phyloP scores from a whole-genome alignment of 345 rosid species.

The Dovyalis caffra region DNA sequence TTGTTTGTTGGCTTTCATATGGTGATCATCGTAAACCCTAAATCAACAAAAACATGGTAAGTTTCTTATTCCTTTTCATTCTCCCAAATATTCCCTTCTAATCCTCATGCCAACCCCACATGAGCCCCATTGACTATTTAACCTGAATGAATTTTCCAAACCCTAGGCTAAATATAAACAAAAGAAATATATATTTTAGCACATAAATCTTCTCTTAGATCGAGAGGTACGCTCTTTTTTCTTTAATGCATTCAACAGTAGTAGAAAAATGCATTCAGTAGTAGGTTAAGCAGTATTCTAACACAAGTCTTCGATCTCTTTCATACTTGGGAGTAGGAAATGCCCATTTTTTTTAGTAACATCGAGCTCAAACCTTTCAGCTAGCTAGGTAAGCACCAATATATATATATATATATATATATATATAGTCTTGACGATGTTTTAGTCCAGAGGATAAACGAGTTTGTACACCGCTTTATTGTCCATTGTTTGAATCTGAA shows the following conservation, averaged over 20 bases:
- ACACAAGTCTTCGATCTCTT: background rate
- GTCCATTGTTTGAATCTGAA: too few species aligned
- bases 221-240: background rate
- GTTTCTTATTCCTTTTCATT: conserved; percentile 3
- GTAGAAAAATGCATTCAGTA: too few species aligned
- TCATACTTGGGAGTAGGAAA: background rate
- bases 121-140: background rate
- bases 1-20: background rate
- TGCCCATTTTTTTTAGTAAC: background rate
- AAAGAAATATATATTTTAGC: background rate
- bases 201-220: background rate
- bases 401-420: too few species aligned
- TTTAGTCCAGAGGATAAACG: too few species aligned
- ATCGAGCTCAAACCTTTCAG: too few species aligned
- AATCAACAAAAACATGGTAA: background rate
- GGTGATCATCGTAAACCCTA: conserved; percentile 4
- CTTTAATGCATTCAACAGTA: background rate
- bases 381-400: too few species aligned
- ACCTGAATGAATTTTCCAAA: background rate
- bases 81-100: conserved; percentile 8
- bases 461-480: too few species aligned
- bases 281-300: background rate
- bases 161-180: background rate
- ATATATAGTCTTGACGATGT: too few species aligned
- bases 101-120: background rate